Evolutionary conservation across 495 filamentous ascomycete species (phyloP).

Genomic region (Lasiosphaeria hispida): DNA sequence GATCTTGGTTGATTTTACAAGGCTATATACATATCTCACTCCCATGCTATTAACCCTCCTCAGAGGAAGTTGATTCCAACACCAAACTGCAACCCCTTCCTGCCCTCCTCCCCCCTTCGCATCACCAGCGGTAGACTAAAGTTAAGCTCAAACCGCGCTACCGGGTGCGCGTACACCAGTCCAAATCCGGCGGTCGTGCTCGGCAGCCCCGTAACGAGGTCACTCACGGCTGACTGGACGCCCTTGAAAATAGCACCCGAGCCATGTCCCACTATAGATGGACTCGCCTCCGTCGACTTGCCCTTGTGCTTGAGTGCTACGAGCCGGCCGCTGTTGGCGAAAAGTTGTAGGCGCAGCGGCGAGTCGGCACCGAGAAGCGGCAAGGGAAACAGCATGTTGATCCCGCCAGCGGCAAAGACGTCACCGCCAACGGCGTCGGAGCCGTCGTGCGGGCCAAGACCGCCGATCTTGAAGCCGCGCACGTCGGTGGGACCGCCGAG

Average conservation of each 20-base stretch:
- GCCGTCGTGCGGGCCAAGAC: conserved; percentile 84
- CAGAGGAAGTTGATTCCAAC: conserved; percentile 93
- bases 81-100: conserved; percentile 90
- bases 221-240: conserved; percentile 54
- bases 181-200: conserved; percentile 86
- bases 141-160: conserved; percentile 91
- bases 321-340: conserved; percentile 85
- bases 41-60: not conserved
- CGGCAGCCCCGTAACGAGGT: conserved; percentile 71
- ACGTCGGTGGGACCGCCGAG: conserved; percentile 94
- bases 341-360: conserved; percentile 84
- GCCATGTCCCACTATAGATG: conserved; percentile 25
- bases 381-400: conserved; percentile 79
- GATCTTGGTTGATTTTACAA: no score
- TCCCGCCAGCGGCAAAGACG: conserved; percentile 81
- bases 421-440: conserved; percentile 85
- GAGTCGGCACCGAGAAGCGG: conserved; percentile 73
- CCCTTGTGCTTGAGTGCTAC: conserved; percentile 64
- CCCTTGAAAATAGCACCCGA: conserved; percentile 48
- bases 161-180: conserved; percentile 87
- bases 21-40: not conserved
- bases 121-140: conserved; percentile 84
- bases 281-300: conserved; percentile 39
- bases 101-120: conserved; percentile 74
- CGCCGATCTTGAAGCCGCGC: conserved; percentile 84